Evolutionary conservation across 1,284 basidiomycete genomes (phyloP).

Genomic region (Hymenochaete sp.): DNA sequence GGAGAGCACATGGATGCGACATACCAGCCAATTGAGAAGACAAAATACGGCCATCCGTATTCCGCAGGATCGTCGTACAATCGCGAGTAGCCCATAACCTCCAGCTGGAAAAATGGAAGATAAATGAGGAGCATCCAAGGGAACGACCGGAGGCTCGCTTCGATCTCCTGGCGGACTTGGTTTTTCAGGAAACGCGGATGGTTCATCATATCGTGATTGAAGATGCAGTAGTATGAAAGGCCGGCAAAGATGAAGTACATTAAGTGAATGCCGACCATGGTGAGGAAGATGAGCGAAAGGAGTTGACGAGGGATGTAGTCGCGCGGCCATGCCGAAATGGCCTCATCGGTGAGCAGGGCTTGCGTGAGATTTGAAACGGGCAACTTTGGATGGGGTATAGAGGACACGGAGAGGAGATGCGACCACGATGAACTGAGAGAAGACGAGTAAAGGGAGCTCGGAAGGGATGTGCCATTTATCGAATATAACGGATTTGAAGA

Average conservation of each 20-base stretch:
- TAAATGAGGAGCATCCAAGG: slow-evolving; percentile 77
- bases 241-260: slow-evolving; percentile 85
- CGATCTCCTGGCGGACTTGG: slow-evolving; percentile 82
- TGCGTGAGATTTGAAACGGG: slow-evolving; percentile 28
- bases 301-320: slow-evolving; percentile 75
- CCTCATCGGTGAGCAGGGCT: slow-evolving; percentile 22
- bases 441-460: slow-evolving; percentile 27
- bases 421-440: slow-evolving; percentile 45
- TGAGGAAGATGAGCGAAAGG: slow-evolving; percentile 67
- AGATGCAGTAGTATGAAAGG: slow-evolving; percentile 80
- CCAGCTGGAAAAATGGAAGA: slow-evolving; percentile 88
- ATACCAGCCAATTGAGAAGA: slow-evolving; percentile 55
- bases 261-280: slow-evolving; percentile 70
- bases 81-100: slow-evolving; percentile 80
- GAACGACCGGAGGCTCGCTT: slow-evolving; percentile 68
- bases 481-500: slow-evolving; percentile 24
- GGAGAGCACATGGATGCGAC: slow-evolving; percentile 26
- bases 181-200: slow-evolving; percentile 91
- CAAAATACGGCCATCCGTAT: slow-evolving; percentile 59
- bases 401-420: slow-evolving; percentile 37
- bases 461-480: slow-evolving; percentile 26
- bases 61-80: slow-evolving; percentile 74
- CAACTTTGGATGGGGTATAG: slow-evolving; percentile 48
- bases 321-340: slow-evolving; percentile 67
- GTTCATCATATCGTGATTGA: slow-evolving; percentile 94